Conservation (phyloP, 1,284 basidiomycete genomes). For the Stygiomarasmius scandens region DNA sequence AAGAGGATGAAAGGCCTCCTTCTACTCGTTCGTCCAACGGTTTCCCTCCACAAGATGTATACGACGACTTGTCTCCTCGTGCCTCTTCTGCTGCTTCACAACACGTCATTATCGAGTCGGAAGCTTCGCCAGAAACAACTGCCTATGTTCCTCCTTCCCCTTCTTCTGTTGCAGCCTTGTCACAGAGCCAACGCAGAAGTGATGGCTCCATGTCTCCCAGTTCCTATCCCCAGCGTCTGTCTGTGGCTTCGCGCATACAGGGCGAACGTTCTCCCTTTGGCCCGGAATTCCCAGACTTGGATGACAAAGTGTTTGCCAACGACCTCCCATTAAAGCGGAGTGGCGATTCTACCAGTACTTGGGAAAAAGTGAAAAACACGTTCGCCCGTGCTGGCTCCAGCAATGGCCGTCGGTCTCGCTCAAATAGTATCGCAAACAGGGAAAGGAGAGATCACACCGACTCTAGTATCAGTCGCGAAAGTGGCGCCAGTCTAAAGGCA, state of each 20-base stretch:
- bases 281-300: slow-evolving; percentile 61
- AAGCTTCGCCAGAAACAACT: slow-evolving; percentile 54
- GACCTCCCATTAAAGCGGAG: slow-evolving; percentile 59
- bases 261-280: slow-evolving; percentile 52
- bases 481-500: slow-evolving; percentile 61
- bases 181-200: slow-evolving; percentile 42
- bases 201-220: slow-evolving; percentile 55
- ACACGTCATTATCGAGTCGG: slow-evolving; percentile 61
- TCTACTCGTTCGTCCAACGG: slow-evolving; percentile 43
- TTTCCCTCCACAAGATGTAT: slow-evolving; percentile 37
- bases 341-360: slow-evolving; percentile 59
- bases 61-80: slow-evolving; percentile 51
- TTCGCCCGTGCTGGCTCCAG: slow-evolving; percentile 64
- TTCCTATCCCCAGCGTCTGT: slow-evolving; percentile 60
- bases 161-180: slow-evolving; percentile 48
- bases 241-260: slow-evolving; percentile 60
- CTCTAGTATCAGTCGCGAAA: slow-evolving; percentile 74
- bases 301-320: slow-evolving; percentile 43
- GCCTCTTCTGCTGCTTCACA: slow-evolving; percentile 56
- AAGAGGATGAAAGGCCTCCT: slow-evolving; percentile 46
- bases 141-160: slow-evolving; percentile 52
- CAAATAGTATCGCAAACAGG: slow-evolving; percentile 70
- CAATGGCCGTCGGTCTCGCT: slow-evolving; percentile 71
- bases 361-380: slow-evolving; percentile 68
- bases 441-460: slow-evolving; percentile 68